Base-by-base conservation (phyloP, 768 basidiomycete genomes). In the Lepiota brunneoincarnata region DNA sequence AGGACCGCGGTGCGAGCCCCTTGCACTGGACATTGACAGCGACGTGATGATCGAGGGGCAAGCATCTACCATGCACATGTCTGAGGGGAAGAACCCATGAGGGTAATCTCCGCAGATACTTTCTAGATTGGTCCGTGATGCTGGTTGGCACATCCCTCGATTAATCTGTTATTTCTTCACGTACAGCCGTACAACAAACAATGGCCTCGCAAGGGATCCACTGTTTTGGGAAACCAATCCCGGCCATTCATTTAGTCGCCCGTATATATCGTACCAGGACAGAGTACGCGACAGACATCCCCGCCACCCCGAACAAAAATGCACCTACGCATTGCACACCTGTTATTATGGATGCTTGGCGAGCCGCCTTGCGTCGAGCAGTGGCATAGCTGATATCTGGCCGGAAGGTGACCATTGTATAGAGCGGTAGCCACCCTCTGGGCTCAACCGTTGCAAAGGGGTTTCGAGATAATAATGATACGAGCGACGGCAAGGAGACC, bases 391-490 rank as follows among this genome's bases (percentile, higher is more conserved):
- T 87, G 63, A 99, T 83, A 70, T 98, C 96, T 47, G 93, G 92
- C 38, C 96, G 82, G 75, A 99, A 99, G 40, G 96, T 98, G 60
- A 97, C 88, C 95, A 98, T 97, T 31, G 92, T 92, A 70, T 99
- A 99, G 46, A 96, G 77, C 54, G 93, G 90, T 48, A 94, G 79
- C 95, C 95, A 98, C 35, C 91, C 93, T 59, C 68, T 66, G 40
- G 86, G 87, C 56, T 75, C 70, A 56, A 67, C 67, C 55, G 84
- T 67, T 34, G 84, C 80, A 69, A 87, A 91, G 9, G 87, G 77
- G 44, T 75, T 66, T 55, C 67, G 74, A 58, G 80, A 70, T 58
- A 85, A 61, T 17, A 69, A 63, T 51, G 78, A 76, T 40, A 72
- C 72, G 60, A 83, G 67, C 57, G 75, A 74, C 55, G 72, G 64